Conservation (phyloP, 2,329 filamentous ascomycete species). For the Microsporum ferrugineum region DNA sequence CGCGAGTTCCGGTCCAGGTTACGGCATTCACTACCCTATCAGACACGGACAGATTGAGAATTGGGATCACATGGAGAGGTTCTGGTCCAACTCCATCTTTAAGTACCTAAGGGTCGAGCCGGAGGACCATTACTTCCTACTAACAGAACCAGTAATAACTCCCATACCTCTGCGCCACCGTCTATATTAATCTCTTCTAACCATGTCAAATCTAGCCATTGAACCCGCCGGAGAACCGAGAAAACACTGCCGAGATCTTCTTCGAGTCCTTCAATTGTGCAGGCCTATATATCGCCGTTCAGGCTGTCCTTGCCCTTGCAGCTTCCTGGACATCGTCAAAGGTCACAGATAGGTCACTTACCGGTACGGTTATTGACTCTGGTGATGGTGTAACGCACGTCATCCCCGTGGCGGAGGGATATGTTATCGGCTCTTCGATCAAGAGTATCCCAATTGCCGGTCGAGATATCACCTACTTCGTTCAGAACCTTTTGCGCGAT, state of each 20-base stretch:
- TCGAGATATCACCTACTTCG: slow-evolving; percentile 97
- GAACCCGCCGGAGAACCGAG: slow-evolving; percentile 96
- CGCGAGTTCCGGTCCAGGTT: slow-evolving; percentile 75
- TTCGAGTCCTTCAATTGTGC: slow-evolving; percentile 99
- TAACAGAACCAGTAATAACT: slow-evolving; percentile 76
- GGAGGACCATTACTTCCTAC: slow-evolving; percentile 95
- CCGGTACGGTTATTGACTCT: slow-evolving; percentile 95
- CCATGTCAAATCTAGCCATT: slow-evolving; percentile 53
- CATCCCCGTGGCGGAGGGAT: slow-evolving; percentile 95
- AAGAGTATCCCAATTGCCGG: slow-evolving; percentile 98
- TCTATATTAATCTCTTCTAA: not conserved
- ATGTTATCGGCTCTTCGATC: slow-evolving; percentile 97
- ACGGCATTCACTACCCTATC: slow-evolving; percentile 94
- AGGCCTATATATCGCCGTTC: slow-evolving; percentile 95
- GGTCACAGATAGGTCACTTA: slow-evolving; percentile 88
- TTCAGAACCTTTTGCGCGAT: slow-evolving; percentile 89
- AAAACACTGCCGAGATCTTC: slow-evolving; percentile 99
- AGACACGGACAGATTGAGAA: slow-evolving; percentile 98
- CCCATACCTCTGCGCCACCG: not conserved
- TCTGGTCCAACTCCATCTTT: slow-evolving; percentile 99
- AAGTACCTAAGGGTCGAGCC: slow-evolving; percentile 97
- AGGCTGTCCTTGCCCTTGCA: slow-evolving; percentile 89
- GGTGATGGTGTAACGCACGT: slow-evolving; percentile 98
- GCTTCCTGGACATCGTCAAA: slow-evolving; percentile 98
- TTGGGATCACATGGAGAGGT: slow-evolving; percentile 99